phyloP scores from a whole-genome alignment of 2,329 filamentous ascomycete species.

The Fusarium bulbicola region DNA sequence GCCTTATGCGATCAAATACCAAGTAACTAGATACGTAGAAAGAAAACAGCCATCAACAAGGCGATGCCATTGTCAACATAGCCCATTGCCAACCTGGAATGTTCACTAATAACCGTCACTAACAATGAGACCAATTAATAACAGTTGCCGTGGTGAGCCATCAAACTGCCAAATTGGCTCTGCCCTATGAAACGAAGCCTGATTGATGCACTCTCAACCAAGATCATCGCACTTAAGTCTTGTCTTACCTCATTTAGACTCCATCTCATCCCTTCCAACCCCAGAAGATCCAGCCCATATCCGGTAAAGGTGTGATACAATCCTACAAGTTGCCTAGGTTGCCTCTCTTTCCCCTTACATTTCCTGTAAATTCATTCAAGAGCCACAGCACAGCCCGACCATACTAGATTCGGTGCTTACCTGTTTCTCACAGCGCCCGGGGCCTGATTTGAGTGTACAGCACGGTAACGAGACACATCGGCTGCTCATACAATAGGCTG shows the following conservation, averaged over 20 bases:
- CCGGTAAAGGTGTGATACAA: conserved; percentile 27
- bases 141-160: conserved; percentile 6
- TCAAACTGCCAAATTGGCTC: conserved; percentile 12
- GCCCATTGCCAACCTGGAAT: neutral
- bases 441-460: neutral
- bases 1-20: conserved; percentile 14
- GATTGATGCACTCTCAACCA: conserved; percentile 20
- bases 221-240: conserved; percentile 32
- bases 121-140: neutral
- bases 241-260: conserved; percentile 37
- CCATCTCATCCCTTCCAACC: conserved; percentile 11
- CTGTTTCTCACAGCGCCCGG: neutral
- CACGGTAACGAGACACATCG: conserved; percentile 13
- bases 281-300: conserved; percentile 22
- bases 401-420: conserved; percentile 16
- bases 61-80: neutral
- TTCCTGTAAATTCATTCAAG: neutral
- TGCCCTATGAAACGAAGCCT: conserved; percentile 29
- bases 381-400: conserved; percentile 3
- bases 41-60: neutral
- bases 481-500: conserved; percentile 11
- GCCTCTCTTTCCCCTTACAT: neutral
- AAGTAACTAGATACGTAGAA: neutral
- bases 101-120: neutral
- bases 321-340: conserved; percentile 5